A percentile compares a stretch with the other conserved stretches of the same genome.
Evolutionary conservation across 805 yeast genomes (phyloP).

Genomic region (Cyberlindnera xishuangbannaensis): DNA sequence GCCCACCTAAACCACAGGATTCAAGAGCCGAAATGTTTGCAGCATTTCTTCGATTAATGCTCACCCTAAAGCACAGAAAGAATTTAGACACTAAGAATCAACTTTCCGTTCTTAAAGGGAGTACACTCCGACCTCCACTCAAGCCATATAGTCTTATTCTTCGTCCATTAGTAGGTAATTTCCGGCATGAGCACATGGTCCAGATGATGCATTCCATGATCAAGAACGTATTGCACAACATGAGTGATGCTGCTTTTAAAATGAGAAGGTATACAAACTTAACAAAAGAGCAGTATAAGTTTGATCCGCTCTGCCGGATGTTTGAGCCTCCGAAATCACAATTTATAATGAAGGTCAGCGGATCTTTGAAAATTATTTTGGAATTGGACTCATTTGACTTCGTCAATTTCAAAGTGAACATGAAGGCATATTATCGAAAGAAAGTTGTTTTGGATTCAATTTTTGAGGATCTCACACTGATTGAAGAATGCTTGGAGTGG

Average conservation of each 20-base stretch:
- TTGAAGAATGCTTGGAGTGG: slow-evolving; percentile 55
- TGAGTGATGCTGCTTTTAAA: slow-evolving; percentile 9
- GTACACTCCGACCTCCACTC: slow-evolving; percentile 11
- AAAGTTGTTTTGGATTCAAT: slow-evolving; percentile 37
- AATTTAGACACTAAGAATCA: slow-evolving; percentile 25
- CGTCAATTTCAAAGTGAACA: slow-evolving; percentile 16
- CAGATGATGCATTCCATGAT: slow-evolving; percentile 15
- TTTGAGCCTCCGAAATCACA: slow-evolving; percentile 24
- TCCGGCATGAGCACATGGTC: slow-evolving; percentile 45
- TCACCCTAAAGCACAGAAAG: slow-evolving; percentile 36
- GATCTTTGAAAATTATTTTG: slow-evolving; percentile 9
- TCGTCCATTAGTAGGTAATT: slow-evolving; percentile 53
- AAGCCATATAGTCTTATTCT: slow-evolving; percentile 42
- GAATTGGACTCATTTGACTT: slow-evolving; percentile 20
- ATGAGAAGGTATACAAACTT: slow-evolving; percentile 17
- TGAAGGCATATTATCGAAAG: slow-evolving; percentile 19
- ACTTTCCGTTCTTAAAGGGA: slow-evolving; percentile 13
- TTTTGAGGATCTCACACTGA: slow-evolving; percentile 46
- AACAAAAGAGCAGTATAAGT: slow-evolving; percentile 4
- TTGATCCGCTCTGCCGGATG: slow-evolving; percentile 18
- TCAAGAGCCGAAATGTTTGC: slow-evolving; percentile 30
- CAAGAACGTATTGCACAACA: slow-evolving; percentile 11
- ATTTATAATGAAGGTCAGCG: slow-evolving; percentile 26
- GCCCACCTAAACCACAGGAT: slow-evolving; percentile 38
- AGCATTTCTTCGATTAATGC: slow-evolving; percentile 28